Evolutionary conservation across 2,329 filamentous ascomycete species (phyloP).

Genomic region (Pseudohalonectria lignicola): DNA sequence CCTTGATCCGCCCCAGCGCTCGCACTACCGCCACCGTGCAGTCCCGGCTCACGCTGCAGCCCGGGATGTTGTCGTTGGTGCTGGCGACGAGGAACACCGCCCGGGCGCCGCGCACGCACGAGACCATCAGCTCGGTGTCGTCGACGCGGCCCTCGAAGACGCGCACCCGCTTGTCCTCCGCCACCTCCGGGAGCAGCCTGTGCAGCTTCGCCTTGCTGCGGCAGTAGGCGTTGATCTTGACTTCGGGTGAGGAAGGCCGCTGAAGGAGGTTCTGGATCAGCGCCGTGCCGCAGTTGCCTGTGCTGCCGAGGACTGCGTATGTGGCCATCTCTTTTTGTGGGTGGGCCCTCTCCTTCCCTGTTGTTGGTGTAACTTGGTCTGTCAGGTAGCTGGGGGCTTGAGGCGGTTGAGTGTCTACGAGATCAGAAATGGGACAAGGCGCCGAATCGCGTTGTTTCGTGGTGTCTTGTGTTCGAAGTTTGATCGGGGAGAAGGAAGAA

Average conservation of each 20-base stretch:
- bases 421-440: no score
- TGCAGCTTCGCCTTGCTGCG: constrained; percentile 28
- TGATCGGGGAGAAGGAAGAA: no score
- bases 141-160: constrained; percentile 29
- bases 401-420: no score
- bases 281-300: constrained; percentile 30
- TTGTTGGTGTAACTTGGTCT: no score
- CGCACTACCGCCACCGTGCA: constrained; percentile 20
- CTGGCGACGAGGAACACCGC: constrained; percentile 28
- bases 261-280: constrained; percentile 27
- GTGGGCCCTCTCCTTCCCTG: no score
- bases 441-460: no score
- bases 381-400: no score
- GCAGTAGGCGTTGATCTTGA: constrained; percentile 28
- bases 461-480: no score
- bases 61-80: constrained; percentile 31
- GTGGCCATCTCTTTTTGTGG: no score
- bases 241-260: constrained; percentile 9
- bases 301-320: constrained; percentile 28
- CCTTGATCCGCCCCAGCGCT: constrained; percentile 19
- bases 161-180: constrained; percentile 18
- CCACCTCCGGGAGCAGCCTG: constrained; percentile 18
- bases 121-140: constrained; percentile 23
- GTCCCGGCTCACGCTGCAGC: constrained; percentile 24
- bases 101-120: constrained; percentile 20